Percentiles rank a stretch among this genome's conserved stretches.
phyloP scores from a whole-genome alignment of 2,329 filamentous ascomycete genomes.

The Pseudocercospora fuligena region DNA sequence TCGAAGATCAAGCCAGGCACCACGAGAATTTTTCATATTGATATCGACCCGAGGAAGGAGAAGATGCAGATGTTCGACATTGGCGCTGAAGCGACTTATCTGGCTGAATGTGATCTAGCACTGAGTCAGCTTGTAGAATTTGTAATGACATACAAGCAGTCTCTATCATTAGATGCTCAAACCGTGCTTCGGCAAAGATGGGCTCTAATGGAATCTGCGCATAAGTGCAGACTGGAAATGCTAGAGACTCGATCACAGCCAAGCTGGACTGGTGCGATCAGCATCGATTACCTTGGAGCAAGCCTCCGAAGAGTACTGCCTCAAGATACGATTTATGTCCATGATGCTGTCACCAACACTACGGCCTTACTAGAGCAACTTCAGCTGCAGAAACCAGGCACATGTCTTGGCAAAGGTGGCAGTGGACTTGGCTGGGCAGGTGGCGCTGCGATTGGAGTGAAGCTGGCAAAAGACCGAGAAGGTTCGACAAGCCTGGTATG shows the following conservation, averaged over 20 bases:
- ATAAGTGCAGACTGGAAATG: background rate
- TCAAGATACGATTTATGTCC: slow-evolving; percentile 23
- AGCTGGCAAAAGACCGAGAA: slow-evolving; percentile 14
- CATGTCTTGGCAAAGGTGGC: slow-evolving; percentile 28
- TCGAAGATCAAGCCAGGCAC: slow-evolving; percentile 65
- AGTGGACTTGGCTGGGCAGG: slow-evolving; percentile 30
- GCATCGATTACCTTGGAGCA: slow-evolving; percentile 19
- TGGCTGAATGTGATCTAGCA: slow-evolving; percentile 54
- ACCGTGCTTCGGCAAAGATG: background rate
- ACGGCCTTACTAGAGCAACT: slow-evolving; percentile 25
- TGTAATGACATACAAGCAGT: slow-evolving; percentile 1
- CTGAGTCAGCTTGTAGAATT: slow-evolving; percentile 64
- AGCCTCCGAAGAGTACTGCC: slow-evolving; percentile 16
- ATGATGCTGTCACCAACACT: slow-evolving; percentile 29
- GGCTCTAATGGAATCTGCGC: background rate
- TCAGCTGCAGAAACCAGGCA: slow-evolving; percentile 19
- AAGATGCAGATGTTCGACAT: slow-evolving; percentile 60
- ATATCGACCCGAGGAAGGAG: slow-evolving; percentile 66
- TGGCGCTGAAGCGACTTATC: slow-evolving; percentile 53
- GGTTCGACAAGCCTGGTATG: slow-evolving; percentile 13
- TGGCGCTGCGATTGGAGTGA: slow-evolving; percentile 29
- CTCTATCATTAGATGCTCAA: background rate
- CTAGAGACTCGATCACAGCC: slow-evolving; percentile 2
- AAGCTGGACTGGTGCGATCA: slow-evolving; percentile 17
- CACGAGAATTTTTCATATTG: slow-evolving; percentile 65